Conservation (phyloP, 148 eudicot genomes). For the Limonium bicolor region DNA sequence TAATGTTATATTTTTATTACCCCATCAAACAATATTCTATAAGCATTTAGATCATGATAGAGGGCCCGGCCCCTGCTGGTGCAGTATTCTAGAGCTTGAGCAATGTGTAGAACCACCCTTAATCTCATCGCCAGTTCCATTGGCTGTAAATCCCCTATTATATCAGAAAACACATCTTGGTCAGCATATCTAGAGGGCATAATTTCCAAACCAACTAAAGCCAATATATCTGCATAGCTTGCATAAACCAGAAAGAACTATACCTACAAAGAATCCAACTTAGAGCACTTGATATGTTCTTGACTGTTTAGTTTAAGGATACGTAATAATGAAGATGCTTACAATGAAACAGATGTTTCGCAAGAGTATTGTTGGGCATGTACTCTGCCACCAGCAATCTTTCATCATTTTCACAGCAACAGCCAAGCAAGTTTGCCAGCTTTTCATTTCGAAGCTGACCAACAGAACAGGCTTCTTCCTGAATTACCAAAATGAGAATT, state of each 20-base stretch:
- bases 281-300: not conserved
- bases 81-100: constrained; percentile 56
- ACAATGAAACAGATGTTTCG: constrained; percentile 75
- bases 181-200: not conserved
- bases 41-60: constrained; percentile 65
- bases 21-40: constrained; percentile 56
- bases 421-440: constrained; percentile 61
- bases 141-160: constrained; percentile 58
- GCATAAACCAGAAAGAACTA: not conserved
- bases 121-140: constrained; percentile 75
- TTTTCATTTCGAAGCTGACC: constrained; percentile 42
- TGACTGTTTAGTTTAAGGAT: not conserved
- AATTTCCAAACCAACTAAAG: not conserved
- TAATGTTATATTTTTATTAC: constrained; percentile 12
- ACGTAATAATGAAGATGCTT: constrained; percentile 7
- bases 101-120: constrained; percentile 52
- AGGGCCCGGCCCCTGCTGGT: constrained; percentile 55
- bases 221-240: not conserved
- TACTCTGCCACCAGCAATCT: constrained; percentile 63
- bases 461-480: constrained; percentile 64
- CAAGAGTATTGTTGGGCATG: constrained; percentile 58
- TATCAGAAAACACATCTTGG: not conserved
- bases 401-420: constrained; percentile 54
- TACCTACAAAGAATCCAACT: no score
- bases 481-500: constrained; percentile 4